Conservation (phyloP, 2,329 filamentous ascomycete genomes). For the Fusarium abutilonis region DNA sequence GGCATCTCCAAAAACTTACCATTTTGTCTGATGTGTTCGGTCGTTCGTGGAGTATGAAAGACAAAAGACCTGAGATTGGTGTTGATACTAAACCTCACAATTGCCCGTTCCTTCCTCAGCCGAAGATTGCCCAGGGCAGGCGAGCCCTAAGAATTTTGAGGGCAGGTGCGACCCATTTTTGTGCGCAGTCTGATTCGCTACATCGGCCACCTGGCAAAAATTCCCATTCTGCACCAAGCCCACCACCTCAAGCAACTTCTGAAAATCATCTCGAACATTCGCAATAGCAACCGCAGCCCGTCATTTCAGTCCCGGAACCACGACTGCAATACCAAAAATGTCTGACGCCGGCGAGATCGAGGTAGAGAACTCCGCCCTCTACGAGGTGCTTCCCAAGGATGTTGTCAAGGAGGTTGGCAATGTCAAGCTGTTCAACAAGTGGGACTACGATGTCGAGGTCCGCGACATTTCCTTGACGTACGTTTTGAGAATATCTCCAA, state of each 20-base stretch:
- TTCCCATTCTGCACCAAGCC: conserved; percentile 31
- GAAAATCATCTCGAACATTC: conserved; percentile 50
- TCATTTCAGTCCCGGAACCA: conserved; percentile 50
- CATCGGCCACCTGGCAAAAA: conserved; percentile 39
- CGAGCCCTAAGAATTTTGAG: conserved; percentile 53
- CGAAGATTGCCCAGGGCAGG: conserved; percentile 50
- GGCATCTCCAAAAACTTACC: conserved; percentile 48
- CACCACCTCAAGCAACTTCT: conserved; percentile 44
- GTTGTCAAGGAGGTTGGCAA: conserved; percentile 87
- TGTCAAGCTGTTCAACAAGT: conserved; percentile 98
- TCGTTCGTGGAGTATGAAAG: conserved; percentile 52
- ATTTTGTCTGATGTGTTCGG: conserved; percentile 57
- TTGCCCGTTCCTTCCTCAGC: too few species aligned
- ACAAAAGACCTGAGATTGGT: conserved; percentile 45
- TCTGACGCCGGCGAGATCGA: conserved; percentile 96
- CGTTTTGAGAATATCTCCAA: conserved; percentile 43
- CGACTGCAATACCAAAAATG: conserved; percentile 71
- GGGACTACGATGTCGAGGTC: conserved; percentile 98
- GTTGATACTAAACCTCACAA: conserved; percentile 19
- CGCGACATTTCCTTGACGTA: conserved; percentile 99
- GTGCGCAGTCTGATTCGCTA: conserved; percentile 50
- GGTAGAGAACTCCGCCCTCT: conserved; percentile 80
- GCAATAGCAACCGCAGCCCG: conserved; percentile 52
- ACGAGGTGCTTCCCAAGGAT: conserved; percentile 90
- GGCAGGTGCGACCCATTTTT: conserved; percentile 45